phyloP scores from a whole-genome alignment of 805 yeast genomes.

The Kodamaea hsintzibuensis region DNA sequence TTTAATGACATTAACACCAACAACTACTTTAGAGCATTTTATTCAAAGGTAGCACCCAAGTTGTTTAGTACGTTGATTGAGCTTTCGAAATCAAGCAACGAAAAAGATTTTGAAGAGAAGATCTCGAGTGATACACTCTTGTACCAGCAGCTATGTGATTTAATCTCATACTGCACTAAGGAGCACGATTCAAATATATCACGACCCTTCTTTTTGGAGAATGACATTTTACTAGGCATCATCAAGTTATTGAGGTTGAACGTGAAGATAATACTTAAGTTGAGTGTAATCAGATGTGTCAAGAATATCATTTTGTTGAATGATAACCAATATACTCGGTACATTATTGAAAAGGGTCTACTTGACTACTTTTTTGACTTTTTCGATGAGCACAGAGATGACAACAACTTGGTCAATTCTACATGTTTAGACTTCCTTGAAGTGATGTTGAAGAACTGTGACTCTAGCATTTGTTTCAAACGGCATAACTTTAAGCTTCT shows the following conservation, averaged over 20 bases:
- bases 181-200: slow-evolving; percentile 62
- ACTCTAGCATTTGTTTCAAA: slow-evolving; percentile 13
- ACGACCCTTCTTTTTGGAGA: slow-evolving; percentile 62
- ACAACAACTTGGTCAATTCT: slow-evolving; percentile 70
- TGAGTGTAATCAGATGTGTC: slow-evolving; percentile 70
- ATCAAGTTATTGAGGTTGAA: slow-evolving; percentile 44
- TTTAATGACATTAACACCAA: slow-evolving; percentile 36
- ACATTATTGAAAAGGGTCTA: slow-evolving; percentile 56
- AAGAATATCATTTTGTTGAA: slow-evolving; percentile 61
- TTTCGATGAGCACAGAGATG: slow-evolving; percentile 47
- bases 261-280: slow-evolving; percentile 53
- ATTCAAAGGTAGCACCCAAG: slow-evolving; percentile 58
- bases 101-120: not conserved
- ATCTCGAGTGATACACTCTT: slow-evolving; percentile 40
- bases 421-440: slow-evolving; percentile 71
- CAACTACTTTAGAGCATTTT: slow-evolving; percentile 59
- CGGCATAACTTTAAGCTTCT: slow-evolving; percentile 28
- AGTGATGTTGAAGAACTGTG: slow-evolving; percentile 32
- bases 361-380: slow-evolving; percentile 50
- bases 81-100: slow-evolving; percentile 1
- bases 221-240: slow-evolving; percentile 58
- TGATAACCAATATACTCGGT: slow-evolving; percentile 59
- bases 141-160: slow-evolving; percentile 64
- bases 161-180: slow-evolving; percentile 64
- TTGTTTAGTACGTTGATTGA: slow-evolving; percentile 51